Percentiles rank a stretch among this genome's conserved stretches.
Conservation (phyloP, 202 grass and related monocot genomes). For the Brachypodium distachyon region DNA sequence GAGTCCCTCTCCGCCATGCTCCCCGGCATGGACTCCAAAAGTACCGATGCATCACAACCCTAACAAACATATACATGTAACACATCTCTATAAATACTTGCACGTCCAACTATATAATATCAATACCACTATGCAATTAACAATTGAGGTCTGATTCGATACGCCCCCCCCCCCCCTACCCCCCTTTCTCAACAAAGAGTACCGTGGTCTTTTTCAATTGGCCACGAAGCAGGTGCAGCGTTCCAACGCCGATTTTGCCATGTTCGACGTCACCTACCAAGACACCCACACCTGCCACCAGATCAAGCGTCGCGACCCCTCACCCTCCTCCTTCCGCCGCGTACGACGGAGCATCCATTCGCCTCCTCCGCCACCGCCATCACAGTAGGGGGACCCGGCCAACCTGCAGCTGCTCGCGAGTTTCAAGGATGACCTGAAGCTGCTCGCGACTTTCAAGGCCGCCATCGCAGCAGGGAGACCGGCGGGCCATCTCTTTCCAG, state of each 20-base stretch:
- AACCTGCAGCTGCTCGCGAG: constrained; percentile 19
- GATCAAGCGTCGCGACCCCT: not conserved
- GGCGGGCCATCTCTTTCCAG: not conserved
- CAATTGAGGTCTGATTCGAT: no score
- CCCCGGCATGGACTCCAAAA: constrained; percentile 14
- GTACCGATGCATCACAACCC: constrained; percentile 34
- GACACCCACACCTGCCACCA: constrained; percentile 64
- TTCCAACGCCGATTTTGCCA: constrained; percentile 43
- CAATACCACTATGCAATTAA: no score
- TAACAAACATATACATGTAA: not conserved
- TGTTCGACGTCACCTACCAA: constrained; percentile 72
- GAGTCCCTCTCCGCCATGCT: constrained; percentile 43
- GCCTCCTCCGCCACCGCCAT: not conserved
- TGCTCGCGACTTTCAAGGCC: no score
- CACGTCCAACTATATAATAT: no score
- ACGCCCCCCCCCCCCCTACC: no score
- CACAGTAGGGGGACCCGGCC: no score
- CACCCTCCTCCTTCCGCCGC: not conserved
- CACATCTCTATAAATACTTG: not conserved
- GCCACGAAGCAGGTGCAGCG: constrained; percentile 88
- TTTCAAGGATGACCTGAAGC: constrained; percentile 11
- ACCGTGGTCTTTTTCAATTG: no score
- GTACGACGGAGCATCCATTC: not conserved
- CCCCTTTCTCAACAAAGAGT: no score
- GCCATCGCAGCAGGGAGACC: no score